Base-by-base conservation (phyloP, 1,284 basidiomycete genomes). In the Testicularia cyperi region DNA sequence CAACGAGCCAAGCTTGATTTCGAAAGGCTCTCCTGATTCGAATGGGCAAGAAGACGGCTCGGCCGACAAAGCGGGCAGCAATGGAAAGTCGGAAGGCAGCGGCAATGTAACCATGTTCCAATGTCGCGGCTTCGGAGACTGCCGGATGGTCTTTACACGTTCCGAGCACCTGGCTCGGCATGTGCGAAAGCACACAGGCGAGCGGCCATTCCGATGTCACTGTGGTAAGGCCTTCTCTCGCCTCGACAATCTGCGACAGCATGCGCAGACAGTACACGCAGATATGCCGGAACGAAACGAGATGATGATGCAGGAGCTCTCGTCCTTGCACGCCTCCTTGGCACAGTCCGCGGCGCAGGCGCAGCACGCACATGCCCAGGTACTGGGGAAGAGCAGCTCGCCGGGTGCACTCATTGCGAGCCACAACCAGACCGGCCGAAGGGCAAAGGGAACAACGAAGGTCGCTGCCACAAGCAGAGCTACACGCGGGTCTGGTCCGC, bases 181-280 rank as follows among this genome's bases (percentile, higher is more conserved):
- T 81, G 90, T 96, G 72, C 82, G 92, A 65, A 96, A 96, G 82
- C 92, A 96, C 78, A 96, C 92, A 14, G 92, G 92, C 53, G 92
- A 96, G 77, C 84, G 91, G 6, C 92, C 92, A 5, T 96, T 96
- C 79, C 64, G 66, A 22, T 97, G 92, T 76, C 92, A 96, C 74
- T 97, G 92, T 80, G 84, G 85, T 21, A 94, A 95, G 77, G 87
- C 92, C 52, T 96, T 97, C 75, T 94, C 90, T 14, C 86, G 92
- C 19, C 86, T 96, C 72, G 92, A 97, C 80, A 97, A 97, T 75
- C 83, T 97, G 10, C 85, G 92, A 34, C 92, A 96, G 74, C 92
- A 97, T 78, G 89, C 92, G 0, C 88, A 92, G 79, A 95, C 92
- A 4, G 91, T 95, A 2, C 92, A 97, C 73, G 86, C 90, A 20